Evolutionary conservation across 129 eudicot species (phyloP).

Genomic region (Flaveria trinervia): DNA sequence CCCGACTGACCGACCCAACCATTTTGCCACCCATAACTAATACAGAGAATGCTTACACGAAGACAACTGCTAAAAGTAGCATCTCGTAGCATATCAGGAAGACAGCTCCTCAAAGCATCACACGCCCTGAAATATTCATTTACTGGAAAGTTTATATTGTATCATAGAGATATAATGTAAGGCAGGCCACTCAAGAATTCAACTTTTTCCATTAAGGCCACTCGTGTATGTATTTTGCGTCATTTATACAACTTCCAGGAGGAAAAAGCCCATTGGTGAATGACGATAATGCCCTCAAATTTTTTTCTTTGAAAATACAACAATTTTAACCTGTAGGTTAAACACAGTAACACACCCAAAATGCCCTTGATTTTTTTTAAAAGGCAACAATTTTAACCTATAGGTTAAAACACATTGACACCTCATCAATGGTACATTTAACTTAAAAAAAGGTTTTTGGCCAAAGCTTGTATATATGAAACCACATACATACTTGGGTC

Average conservation of each 20-base stretch:
- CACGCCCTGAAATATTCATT: conserved; percentile 19
- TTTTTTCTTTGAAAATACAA: too few species aligned
- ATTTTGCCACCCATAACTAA: not conserved
- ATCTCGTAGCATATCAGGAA: conserved; percentile 13
- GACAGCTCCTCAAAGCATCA: conserved; percentile 23
- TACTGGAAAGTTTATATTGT: not conserved
- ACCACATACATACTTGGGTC: not conserved
- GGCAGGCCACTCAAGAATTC: not conserved
- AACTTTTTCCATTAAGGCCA: not conserved
- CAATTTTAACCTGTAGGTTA: too few species aligned
- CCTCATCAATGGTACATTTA: not conserved
- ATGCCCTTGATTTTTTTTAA: not conserved
- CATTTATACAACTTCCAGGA: not conserved
- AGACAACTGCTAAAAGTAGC: conserved; percentile 15
- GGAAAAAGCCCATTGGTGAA: not conserved
- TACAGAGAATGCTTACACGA: conserved; percentile 15
- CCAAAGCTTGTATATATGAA: not conserved
- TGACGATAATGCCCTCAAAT: too few species aligned
- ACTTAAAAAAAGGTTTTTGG: not conserved
- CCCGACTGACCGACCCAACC: not conserved
- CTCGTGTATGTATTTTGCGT: not conserved
- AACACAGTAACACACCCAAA: not conserved
- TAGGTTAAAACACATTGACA: not conserved
- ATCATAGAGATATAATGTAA: not conserved
- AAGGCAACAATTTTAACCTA: not conserved